Conservation (phyloP, 2,329 filamentous ascomycete genomes). For the Cadophora sp. region DNA sequence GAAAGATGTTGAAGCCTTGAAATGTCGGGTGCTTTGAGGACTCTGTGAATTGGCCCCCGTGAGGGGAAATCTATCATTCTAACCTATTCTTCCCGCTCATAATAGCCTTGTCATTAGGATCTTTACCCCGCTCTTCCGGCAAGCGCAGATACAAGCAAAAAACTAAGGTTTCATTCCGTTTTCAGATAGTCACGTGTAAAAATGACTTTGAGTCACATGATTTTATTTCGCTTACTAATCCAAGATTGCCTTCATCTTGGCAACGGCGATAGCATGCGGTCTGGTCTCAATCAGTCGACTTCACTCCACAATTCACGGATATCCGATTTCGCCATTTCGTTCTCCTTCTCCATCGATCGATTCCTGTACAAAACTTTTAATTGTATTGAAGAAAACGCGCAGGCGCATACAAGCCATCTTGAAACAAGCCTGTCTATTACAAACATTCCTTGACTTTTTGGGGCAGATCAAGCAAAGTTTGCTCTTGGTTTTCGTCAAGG, state of each 20-base stretch:
- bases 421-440: neutral
- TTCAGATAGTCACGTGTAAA: neutral
- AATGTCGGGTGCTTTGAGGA: neutral
- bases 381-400: neutral
- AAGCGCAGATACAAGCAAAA: neutral
- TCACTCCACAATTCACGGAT: neutral
- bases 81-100: neutral
- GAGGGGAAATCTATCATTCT: neutral
- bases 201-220: no score
- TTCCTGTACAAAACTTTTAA: neutral
- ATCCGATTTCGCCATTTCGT: neutral
- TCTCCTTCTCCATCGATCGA: neutral
- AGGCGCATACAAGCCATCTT: slow-evolving; percentile 4
- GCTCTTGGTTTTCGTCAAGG: neutral
- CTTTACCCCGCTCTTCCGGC: neutral
- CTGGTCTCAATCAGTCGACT: no score
- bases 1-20: neutral
- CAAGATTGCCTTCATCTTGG: no score
- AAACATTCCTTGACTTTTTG: neutral
- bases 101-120: neutral
- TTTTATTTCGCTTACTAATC: no score
- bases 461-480: neutral
- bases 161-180: neutral
- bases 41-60: neutral
- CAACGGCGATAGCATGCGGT: no score